Conservation (phyloP, 1,284 basidiomycete genomes). For the Trichosporon asahii region DNA sequence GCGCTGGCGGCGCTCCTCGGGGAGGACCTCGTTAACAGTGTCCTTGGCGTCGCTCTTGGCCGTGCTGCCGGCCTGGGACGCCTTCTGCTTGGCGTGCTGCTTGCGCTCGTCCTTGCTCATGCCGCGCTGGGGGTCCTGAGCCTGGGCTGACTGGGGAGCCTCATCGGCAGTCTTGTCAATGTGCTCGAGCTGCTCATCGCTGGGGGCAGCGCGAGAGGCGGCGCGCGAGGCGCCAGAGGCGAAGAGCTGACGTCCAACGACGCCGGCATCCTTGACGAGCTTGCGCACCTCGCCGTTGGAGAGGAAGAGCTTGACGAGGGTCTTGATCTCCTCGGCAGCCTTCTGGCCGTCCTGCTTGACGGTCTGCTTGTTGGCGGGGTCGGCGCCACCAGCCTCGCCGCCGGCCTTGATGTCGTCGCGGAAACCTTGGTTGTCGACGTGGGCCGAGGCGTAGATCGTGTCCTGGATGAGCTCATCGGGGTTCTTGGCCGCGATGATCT, state of each 20-base stretch:
- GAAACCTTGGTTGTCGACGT: not conserved
- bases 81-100: conserved; percentile 48
- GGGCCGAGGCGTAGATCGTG: conserved; percentile 61
- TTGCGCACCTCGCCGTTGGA: conserved; percentile 92
- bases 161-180: conserved; percentile 64
- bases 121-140: not conserved
- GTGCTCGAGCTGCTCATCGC: conserved; percentile 60
- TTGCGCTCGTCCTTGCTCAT: conserved; percentile 34
- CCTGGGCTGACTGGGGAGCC: not conserved
- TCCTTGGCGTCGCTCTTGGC: conserved; percentile 1
- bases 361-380: conserved; percentile 57
- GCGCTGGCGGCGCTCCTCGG: conserved; percentile 68
- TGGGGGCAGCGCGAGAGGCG: conserved; percentile 60
- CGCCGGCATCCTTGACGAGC: conserved; percentile 71
- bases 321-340: conserved; percentile 79
- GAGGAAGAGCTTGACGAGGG: conserved; percentile 72
- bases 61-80: conserved; percentile 31
- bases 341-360: conserved; percentile 59
- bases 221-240: conserved; percentile 71
- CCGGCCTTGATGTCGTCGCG: conserved; percentile 5
- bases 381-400: conserved; percentile 6
- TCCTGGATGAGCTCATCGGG: conserved; percentile 83
- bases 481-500: conserved; percentile 77
- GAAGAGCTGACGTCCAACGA: conserved; percentile 82
- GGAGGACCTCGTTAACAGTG: conserved; percentile 8